phyloP scores from a whole-genome alignment of 345 rosid genomes.

The Eucalyptus lansdowneana region DNA sequence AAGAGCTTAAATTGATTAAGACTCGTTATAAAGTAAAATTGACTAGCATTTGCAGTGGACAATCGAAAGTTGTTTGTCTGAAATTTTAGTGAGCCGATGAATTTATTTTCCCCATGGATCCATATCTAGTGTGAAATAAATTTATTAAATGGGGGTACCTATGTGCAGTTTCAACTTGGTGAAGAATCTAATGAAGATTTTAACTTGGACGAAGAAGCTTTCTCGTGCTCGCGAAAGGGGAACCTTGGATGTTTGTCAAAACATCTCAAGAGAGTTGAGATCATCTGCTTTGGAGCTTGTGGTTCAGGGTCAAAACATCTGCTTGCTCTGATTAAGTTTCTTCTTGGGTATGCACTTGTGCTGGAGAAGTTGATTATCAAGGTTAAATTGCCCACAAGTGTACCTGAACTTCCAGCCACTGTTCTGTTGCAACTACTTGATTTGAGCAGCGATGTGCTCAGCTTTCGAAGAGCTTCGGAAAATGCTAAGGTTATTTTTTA shows the following conservation, averaged over 20 bases:
- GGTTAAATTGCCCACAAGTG: background rate
- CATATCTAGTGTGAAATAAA: background rate
- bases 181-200: background rate
- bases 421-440: background rate
- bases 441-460: no score
- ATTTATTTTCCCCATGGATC: background rate
- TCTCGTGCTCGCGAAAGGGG: background rate
- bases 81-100: background rate
- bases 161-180: background rate
- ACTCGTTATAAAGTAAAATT: background rate
- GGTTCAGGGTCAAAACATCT: background rate
- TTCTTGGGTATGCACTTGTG: background rate
- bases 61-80: background rate
- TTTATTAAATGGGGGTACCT: background rate
- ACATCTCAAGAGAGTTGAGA: background rate
- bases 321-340: background rate
- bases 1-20: background rate
- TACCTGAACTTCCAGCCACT: background rate
- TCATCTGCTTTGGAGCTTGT: background rate
- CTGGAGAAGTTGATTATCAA: background rate
- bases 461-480: no score
- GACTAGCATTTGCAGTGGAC: background rate
- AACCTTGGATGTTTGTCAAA: background rate
- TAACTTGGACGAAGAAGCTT: background rate
- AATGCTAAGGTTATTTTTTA: no score